Conservation (phyloP, 805 yeast species). For the Blastobotrys attinorum region DNA sequence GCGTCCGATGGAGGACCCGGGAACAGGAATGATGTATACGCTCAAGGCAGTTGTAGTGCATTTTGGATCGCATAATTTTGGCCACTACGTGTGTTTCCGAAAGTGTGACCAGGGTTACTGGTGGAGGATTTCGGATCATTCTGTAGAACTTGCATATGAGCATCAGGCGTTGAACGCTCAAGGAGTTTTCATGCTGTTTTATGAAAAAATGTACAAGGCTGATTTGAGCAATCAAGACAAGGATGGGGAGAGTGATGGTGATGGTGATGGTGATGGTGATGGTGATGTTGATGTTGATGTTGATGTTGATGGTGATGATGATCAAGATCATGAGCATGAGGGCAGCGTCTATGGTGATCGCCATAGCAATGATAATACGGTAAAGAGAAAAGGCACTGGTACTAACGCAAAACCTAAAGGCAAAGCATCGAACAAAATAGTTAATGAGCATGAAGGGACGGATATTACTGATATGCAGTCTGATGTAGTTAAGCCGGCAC, state of each 20-base stretch:
- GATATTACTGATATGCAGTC: background rate
- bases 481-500: background rate
- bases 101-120: slow-evolving; percentile 65
- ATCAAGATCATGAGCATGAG: too few species aligned
- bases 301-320: too few species aligned
- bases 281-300: too few species aligned
- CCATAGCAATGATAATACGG: too few species aligned
- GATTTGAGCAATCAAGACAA: too few species aligned
- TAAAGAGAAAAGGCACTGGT: too few species aligned
- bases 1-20: slow-evolving; percentile 15
- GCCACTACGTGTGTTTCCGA: slow-evolving; percentile 91
- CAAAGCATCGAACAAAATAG: background rate
- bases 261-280: too few species aligned
- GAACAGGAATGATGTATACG: slow-evolving; percentile 40
- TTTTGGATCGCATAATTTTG: slow-evolving; percentile 93
- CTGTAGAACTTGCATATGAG: slow-evolving; percentile 71
- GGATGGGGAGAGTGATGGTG: too few species aligned
- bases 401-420: background rate
- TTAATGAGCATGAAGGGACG: background rate
- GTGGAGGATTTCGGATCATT: slow-evolving; percentile 95
- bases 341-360: too few species aligned
- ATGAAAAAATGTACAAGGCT: slow-evolving; percentile 39
- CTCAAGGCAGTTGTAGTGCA: slow-evolving; percentile 85
- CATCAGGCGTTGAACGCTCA: slow-evolving; percentile 72
- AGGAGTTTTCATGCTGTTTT: slow-evolving; percentile 90